phyloP scores from a whole-genome alignment of 1,284 basidiomycete species.

The Ceratorhiza oryzae-sativae region DNA sequence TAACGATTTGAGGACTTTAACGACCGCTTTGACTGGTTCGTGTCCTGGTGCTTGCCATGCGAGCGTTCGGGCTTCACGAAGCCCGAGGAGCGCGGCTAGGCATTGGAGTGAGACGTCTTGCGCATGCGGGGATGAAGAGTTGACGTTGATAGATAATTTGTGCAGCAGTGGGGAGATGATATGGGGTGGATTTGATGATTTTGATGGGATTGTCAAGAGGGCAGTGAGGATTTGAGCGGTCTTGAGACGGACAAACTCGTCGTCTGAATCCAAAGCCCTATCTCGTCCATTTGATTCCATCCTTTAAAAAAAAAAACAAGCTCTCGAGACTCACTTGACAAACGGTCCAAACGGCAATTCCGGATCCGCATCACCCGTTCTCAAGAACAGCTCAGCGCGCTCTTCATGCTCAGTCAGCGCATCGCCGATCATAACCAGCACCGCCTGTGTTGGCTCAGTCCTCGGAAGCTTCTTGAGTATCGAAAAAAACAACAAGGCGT shows the following conservation, averaged over 20 bases:
- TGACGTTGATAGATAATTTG: conserved; percentile 51
- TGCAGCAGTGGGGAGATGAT: conserved; percentile 72
- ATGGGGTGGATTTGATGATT: conserved; percentile 53
- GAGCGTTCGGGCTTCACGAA: conserved; percentile 41
- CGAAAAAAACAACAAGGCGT: conserved; percentile 88
- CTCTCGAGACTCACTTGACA: conserved; percentile 64
- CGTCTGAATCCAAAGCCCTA: conserved; percentile 85
- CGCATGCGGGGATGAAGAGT: conserved; percentile 66
- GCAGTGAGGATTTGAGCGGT: conserved; percentile 87
- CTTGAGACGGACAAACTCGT: conserved; percentile 94
- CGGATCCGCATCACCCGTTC: conserved; percentile 65
- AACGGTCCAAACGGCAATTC: conserved; percentile 87
- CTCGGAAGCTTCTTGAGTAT: conserved; percentile 92
- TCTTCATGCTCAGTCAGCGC: conserved; percentile 85
- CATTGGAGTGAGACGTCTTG: conserved; percentile 92
- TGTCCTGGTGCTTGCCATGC: conserved; percentile 17
- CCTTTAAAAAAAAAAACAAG: conserved; percentile 18
- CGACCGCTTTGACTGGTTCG: conserved; percentile 38
- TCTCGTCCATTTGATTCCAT: neutral
- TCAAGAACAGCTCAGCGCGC: conserved; percentile 75
- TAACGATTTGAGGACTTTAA: conserved; percentile 12
- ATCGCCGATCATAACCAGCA: conserved; percentile 90
- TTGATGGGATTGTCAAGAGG: conserved; percentile 60
- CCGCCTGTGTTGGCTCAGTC: conserved; percentile 92
- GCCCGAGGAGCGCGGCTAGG: conserved; percentile 84